phyloP scores from a whole-genome alignment of 78 protist species.

The Capsaspora owczarzaki region DNA sequence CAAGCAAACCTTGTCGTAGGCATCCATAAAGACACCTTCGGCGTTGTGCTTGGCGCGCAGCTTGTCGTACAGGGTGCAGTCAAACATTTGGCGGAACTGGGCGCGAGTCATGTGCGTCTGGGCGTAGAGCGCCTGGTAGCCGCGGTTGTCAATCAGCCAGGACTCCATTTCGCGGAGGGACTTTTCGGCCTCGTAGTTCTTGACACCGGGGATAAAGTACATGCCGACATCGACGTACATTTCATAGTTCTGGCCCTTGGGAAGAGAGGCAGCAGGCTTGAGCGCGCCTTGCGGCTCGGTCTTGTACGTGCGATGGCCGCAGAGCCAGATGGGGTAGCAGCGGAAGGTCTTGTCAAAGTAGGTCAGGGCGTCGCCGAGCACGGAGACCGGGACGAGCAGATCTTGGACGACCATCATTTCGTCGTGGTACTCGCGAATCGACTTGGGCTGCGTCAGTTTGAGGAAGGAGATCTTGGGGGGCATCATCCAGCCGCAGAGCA shows the following conservation, averaged over 20 bases:
- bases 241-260: constrained; percentile 7
- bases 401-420: constrained; percentile 36
- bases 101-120: constrained; percentile 9
- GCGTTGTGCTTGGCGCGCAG: constrained; percentile 3
- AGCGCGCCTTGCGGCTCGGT: neutral
- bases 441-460: constrained; percentile 30
- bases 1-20: no score
- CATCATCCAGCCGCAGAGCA: constrained; percentile 30
- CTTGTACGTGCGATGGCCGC: constrained; percentile 16
- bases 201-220: constrained; percentile 16
- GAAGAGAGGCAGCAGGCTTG: constrained; percentile 3
- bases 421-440: constrained; percentile 27
- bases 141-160: neutral
- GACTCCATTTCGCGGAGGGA: neutral
- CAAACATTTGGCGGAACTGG: constrained; percentile 32
- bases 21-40: constrained; percentile 26
- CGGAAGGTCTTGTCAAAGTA: constrained; percentile 18
- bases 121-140: constrained; percentile 30
- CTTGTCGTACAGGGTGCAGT: constrained; percentile 27
- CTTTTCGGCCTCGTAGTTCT: constrained; percentile 1
- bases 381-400: constrained; percentile 39
- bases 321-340: constrained; percentile 40
- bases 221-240: constrained; percentile 36
- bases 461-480: constrained; percentile 32
- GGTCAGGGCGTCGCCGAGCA: constrained; percentile 12